A percentile compares a stretch with the other conserved stretches of the same genome.
phyloP scores from a whole-genome alignment of 495 filamentous ascomycete genomes.

The Tuber umbilicatum region DNA sequence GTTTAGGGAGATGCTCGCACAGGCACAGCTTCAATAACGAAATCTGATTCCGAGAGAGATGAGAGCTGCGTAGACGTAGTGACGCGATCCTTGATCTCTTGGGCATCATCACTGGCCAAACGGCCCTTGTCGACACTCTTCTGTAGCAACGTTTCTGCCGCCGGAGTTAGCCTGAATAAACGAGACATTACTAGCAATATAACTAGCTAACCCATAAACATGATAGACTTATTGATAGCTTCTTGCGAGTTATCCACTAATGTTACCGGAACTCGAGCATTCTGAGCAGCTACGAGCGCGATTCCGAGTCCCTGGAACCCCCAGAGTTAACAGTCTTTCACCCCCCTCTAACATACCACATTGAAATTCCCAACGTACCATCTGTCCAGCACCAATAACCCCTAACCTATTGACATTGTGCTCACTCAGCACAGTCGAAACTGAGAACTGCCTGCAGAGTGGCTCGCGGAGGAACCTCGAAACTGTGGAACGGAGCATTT shows the following conservation, averaged over 20 bases:
- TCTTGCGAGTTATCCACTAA: slow-evolving; percentile 78
- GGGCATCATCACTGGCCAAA: slow-evolving; percentile 70
- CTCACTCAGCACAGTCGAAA: slow-evolving; percentile 5
- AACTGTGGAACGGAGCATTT: background rate
- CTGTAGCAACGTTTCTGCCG: slow-evolving; percentile 74
- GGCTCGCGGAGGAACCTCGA: background rate
- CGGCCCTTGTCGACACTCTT: slow-evolving; percentile 84
- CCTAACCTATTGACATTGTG: slow-evolving; percentile 74
- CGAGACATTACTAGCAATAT: slow-evolving; percentile 5
- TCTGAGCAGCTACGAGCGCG: slow-evolving; percentile 85
- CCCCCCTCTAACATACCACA: background rate
- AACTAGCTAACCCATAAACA: slow-evolving; percentile 61
- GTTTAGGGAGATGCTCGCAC: slow-evolving; percentile 9
- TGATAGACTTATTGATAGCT: slow-evolving; percentile 83
- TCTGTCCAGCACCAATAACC: slow-evolving; percentile 92
- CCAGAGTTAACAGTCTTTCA: slow-evolving; percentile 31
- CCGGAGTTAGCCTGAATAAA: background rate
- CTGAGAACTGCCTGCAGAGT: slow-evolving; percentile 2
- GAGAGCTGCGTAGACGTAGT: slow-evolving; percentile 66
- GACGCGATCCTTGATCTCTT: slow-evolving; percentile 61
- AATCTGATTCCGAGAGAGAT: slow-evolving; percentile 77
- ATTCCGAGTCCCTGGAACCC: slow-evolving; percentile 77
- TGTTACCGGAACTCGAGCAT: slow-evolving; percentile 74
- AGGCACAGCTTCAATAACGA: slow-evolving; percentile 95
- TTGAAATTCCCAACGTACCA: slow-evolving; percentile 54